Evolutionary conservation across 768 basidiomycete species (phyloP).

Genomic region (Tulasnella sp.): DNA sequence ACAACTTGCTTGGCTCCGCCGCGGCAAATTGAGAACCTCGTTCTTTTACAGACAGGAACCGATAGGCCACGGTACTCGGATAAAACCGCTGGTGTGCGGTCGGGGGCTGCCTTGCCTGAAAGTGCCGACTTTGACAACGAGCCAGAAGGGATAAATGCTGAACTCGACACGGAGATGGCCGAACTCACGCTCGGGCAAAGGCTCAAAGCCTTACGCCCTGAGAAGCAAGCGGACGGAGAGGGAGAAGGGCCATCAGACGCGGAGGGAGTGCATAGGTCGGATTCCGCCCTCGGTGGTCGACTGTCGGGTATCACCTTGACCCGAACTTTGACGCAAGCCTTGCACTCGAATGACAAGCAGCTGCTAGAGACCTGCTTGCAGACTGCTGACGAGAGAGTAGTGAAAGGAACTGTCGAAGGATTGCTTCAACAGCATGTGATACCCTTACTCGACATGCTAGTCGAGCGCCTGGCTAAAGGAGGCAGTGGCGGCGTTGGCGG

Average conservation of each 20-base stretch:
- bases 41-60: not conserved
- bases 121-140: slow-evolving; percentile 52
- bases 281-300: not conserved
- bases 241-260: slow-evolving; percentile 50
- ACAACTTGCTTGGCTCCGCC: not conserved
- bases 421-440: slow-evolving; percentile 85
- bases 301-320: slow-evolving; percentile 80
- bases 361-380: slow-evolving; percentile 82
- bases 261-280: slow-evolving; percentile 4
- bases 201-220: slow-evolving; percentile 60
- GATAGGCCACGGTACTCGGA: slow-evolving; percentile 20
- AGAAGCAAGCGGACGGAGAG: slow-evolving; percentile 39
- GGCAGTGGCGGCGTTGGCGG: slow-evolving; percentile 64
- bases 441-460: slow-evolving; percentile 79
- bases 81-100: slow-evolving; percentile 42
- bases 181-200: slow-evolving; percentile 91
- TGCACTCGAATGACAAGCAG: slow-evolving; percentile 89
- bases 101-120: slow-evolving; percentile 64
- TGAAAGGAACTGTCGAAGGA: slow-evolving; percentile 80
- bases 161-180: slow-evolving; percentile 77
- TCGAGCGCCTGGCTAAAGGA: slow-evolving; percentile 81
- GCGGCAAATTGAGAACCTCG: not conserved
- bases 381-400: slow-evolving; percentile 75
- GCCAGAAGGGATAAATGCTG: slow-evolving; percentile 55
- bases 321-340: slow-evolving; percentile 89